Base-by-base conservation (phyloP, 345 rosid genomes). In the Salix viminalis region DNA sequence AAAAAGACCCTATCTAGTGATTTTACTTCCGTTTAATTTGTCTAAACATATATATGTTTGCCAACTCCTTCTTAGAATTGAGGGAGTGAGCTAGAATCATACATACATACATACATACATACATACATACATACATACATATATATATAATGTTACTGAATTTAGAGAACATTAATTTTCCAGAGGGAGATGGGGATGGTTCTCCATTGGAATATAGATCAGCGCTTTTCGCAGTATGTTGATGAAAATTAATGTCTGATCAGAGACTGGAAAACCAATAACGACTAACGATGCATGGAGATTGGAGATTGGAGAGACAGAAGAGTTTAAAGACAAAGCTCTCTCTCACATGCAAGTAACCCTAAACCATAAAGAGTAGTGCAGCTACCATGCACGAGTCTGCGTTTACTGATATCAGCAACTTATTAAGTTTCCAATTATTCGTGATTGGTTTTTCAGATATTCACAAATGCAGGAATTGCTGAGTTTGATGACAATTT, bases 281-380 rank as follows among this genome's bases (percentile, higher is more conserved):
- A 42, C 14, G 14, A 42, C 46, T 42, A 28, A 73, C 14, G 66
- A 37, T 72, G 37, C 61, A 72, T 23, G 75, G 28, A 62, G 60
- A 48, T 24, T 23, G 39, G 42, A 21, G 46, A 52, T 24, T 23
- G 39, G 42, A 21, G 46, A 52, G 65, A 7, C 44, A 56, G 30
- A 14, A 9, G 46, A 24, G 6, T 10, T 12, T 26, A 62, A 42
- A 73, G n/a, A 48, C 28, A 21, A 72, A 46, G 19, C 16, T 14
- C 37, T 41, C 58, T 41, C 28, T 50, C 75, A 56, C 37, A 36
- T 56, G 60, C 75, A 56, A 65, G 75, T 72, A 72, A 72, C 36
- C 66, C 52, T 37, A 58, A 71, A 36, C 23, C 60, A 19, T 58
- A 72, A 58, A 72, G 23, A 36, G 30, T 42, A 11, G 46, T 2